Evolutionary conservation across 2,329 filamentous ascomycete species (phyloP).

Genomic region (Colletotrichum sp.): DNA sequence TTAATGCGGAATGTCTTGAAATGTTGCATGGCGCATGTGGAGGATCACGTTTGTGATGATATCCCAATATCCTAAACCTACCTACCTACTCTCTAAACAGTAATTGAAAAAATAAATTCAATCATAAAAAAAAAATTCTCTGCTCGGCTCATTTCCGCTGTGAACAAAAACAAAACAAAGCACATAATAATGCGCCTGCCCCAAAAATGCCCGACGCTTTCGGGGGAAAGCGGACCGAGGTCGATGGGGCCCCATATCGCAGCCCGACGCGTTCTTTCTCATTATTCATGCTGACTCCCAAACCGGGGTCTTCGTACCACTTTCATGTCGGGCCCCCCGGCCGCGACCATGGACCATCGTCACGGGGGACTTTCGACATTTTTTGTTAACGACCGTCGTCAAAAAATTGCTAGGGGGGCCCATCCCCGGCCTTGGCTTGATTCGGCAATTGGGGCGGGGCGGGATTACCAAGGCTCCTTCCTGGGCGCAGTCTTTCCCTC

Average conservation of each 20-base stretch:
- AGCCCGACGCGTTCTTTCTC: not conserved
- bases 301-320: not conserved
- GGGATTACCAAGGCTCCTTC: not conserved
- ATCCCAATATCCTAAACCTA: not conserved
- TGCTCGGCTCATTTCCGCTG: constrained; percentile 2
- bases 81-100: not conserved
- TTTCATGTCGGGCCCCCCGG: not conserved
- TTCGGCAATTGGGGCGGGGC: not conserved
- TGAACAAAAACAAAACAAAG: not conserved
- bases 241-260: not conserved
- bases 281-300: not conserved
- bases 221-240: constrained; percentile 5
- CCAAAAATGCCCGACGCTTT: not conserved
- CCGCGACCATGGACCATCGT: not conserved
- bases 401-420: not conserved
- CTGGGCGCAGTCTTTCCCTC: not conserved
- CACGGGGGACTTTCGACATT: not conserved
- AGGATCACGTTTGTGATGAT: not conserved
- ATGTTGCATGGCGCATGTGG: constrained; percentile 10
- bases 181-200: no score
- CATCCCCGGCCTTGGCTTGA: not conserved
- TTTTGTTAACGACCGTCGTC: not conserved
- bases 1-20: constrained; percentile 19
- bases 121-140: not conserved
- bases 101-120: not conserved